Conservation (phyloP, 2,329 filamentous ascomycete genomes). For the Colletotrichum lentis region DNA sequence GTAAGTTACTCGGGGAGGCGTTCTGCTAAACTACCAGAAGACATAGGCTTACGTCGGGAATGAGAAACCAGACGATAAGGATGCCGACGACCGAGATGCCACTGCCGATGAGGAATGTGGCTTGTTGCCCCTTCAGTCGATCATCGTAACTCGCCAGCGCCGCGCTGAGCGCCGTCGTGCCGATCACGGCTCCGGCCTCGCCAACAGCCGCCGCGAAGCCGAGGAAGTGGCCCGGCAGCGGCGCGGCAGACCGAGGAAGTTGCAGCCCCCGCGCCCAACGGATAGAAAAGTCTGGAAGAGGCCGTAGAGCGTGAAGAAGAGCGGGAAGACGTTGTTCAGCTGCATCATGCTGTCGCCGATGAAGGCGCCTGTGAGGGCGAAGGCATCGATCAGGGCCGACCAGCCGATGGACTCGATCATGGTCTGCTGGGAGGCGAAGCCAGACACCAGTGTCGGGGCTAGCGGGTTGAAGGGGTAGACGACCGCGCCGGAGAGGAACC, state of each 20-base stretch:
- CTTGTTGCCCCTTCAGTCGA: constrained; percentile 41
- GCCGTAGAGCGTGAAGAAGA: constrained; percentile 62
- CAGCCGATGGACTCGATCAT: constrained; percentile 42
- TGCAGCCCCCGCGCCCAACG: constrained; percentile 57
- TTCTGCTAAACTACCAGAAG: neutral
- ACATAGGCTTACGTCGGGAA: constrained; percentile 38
- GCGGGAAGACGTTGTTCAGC: constrained; percentile 56
- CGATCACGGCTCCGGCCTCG: constrained; percentile 60
- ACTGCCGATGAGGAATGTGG: constrained; percentile 43
- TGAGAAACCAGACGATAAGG: constrained; percentile 42
- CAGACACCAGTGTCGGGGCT: constrained; percentile 39
- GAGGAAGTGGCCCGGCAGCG: constrained; percentile 59
- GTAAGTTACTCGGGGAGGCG: neutral
- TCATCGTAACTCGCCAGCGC: constrained; percentile 37
- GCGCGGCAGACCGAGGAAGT: constrained; percentile 59
- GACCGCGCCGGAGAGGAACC: constrained; percentile 43
- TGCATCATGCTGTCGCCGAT: constrained; percentile 55
- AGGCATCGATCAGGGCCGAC: constrained; percentile 42
- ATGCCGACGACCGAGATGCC: constrained; percentile 42
- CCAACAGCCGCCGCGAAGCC: constrained; percentile 60
- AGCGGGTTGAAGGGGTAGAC: constrained; percentile 40
- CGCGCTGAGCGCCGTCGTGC: constrained; percentile 47
- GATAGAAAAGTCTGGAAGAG: constrained; percentile 59
- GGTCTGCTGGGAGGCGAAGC: constrained; percentile 39
- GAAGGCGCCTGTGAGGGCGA: constrained; percentile 42